phyloP scores from a whole-genome alignment of 345 rosid genomes.

The Crucihimalaya himalaica region DNA sequence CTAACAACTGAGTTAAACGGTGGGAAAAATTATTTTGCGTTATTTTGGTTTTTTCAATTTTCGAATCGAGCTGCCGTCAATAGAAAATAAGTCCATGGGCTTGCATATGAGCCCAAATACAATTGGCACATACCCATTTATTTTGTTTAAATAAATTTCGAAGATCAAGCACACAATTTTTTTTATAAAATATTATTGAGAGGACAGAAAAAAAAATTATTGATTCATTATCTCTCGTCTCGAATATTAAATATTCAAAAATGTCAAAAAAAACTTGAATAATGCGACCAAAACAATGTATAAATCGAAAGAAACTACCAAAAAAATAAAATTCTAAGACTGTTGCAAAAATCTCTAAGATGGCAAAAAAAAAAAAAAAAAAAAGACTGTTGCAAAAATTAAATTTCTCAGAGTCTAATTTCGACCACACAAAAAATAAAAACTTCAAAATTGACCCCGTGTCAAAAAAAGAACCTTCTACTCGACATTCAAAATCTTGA shows the following conservation, averaged over 20 bases:
- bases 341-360: no score
- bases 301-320: background rate
- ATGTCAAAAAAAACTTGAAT: background rate
- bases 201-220: background rate
- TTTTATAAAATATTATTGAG: no score
- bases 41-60: background rate
- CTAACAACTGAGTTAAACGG: background rate
- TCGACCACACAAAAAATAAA: background rate
- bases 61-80: background rate
- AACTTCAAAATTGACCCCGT: constrained; percentile 13
- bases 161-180: background rate
- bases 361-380: no score
- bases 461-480: background rate
- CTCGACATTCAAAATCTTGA: constrained; percentile 54
- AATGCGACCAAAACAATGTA: background rate
- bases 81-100: background rate
- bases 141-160: background rate
- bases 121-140: background rate
- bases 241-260: background rate
- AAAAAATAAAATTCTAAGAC: background rate
- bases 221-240: background rate
- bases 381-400: background rate
- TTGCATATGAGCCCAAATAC: background rate
- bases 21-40: background rate
- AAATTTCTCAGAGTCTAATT: background rate